Evolutionary conservation across 2,329 filamentous ascomycete genomes (phyloP), one percentile per base, ranked within the genome.

Genomic region (Phialemonium atrogriseum): DNA sequence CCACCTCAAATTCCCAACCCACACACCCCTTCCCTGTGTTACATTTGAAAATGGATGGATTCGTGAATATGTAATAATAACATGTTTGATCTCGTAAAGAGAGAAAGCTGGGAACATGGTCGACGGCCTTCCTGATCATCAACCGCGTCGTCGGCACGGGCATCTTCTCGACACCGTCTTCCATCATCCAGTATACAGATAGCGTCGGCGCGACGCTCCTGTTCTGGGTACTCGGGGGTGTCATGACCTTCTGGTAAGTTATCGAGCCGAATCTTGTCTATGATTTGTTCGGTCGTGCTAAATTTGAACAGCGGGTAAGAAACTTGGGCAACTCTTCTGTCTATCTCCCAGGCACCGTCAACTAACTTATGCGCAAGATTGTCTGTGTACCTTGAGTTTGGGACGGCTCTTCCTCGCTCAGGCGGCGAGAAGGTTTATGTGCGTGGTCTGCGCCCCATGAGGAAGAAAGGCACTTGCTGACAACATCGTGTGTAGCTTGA

Each of bases 81-180:
- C 22, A 11, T 21, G 16, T 2, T 6, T 8, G 12, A 9, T n/a
- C 15, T 17, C 10, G 3, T 15, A n/a, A 12, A 45, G 48, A 51
- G 20, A 40, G 49, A 24, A 52, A 50, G 29, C 40, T 51, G 25
- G 49, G 49, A 26, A 45, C 44, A 21, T 50, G 47, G 46, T 50
- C 48, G 24, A 51, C 48, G 11, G 42, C 60, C 3, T 59, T 64
- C 34, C 46, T 68, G 26, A 65, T 66, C 34, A 62, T 68, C 42
- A 67, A 66, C 41, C 57, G 63, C 3, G 57, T 64, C 22, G 57
- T 66, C 32, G 66, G 66, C 10, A 64, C 64, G 1, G 66, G 65
- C 23, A 66, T 69, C 35, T 69, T 66, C 41, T 62, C 60, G 6
- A 67, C 61, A 0, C 65, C 66, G 4, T 56, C 60, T 22, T 55